Conservation (phyloP, 1,284 basidiomycete species). For the Austroboletus novae-zelandiae region DNA sequence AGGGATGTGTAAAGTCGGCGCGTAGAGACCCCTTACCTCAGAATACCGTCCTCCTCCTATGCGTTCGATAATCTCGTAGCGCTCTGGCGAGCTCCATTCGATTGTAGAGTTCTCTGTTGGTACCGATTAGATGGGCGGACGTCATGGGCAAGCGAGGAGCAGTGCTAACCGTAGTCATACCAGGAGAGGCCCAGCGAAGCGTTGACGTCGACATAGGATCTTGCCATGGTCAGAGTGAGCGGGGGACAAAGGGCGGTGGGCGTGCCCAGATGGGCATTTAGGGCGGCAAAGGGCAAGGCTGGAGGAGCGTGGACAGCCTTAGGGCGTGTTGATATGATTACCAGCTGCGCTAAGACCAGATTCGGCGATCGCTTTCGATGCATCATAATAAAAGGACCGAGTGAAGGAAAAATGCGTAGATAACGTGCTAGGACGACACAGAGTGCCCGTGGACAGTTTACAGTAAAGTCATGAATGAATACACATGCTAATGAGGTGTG, state of each 20-base stretch:
- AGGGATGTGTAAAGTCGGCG: not conserved
- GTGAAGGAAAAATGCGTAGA: slow-evolving; percentile 12
- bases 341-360: slow-evolving; percentile 6
- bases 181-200: slow-evolving; percentile 43
- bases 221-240: slow-evolving; percentile 41
- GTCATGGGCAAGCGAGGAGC: not conserved
- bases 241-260: slow-evolving; percentile 18
- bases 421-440: slow-evolving; percentile 25
- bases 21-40: slow-evolving; percentile 44
- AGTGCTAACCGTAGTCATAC: slow-evolving; percentile 50
- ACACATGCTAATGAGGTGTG: slow-evolving; percentile 29
- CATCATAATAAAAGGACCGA: slow-evolving; percentile 12
- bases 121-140: slow-evolving; percentile 2
- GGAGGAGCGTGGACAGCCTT: slow-evolving; percentile 22
- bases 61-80: slow-evolving; percentile 79
- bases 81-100: slow-evolving; percentile 74
- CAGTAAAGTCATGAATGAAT: slow-evolving; percentile 28
- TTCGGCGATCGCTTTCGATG: slow-evolving; percentile 9
- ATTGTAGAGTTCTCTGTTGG: slow-evolving; percentile 65
- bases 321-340: slow-evolving; percentile 8
- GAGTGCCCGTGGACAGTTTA: slow-evolving; percentile 25
- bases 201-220: slow-evolving; percentile 49
- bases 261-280: slow-evolving; percentile 25
- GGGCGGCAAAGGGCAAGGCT: slow-evolving; percentile 16
- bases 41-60: slow-evolving; percentile 81